Evolutionary conservation across 2,329 filamentous ascomycete genomes (phyloP), one percentile per base, ranked within the genome.

Genomic region (Aureobasidium sp.): DNA sequence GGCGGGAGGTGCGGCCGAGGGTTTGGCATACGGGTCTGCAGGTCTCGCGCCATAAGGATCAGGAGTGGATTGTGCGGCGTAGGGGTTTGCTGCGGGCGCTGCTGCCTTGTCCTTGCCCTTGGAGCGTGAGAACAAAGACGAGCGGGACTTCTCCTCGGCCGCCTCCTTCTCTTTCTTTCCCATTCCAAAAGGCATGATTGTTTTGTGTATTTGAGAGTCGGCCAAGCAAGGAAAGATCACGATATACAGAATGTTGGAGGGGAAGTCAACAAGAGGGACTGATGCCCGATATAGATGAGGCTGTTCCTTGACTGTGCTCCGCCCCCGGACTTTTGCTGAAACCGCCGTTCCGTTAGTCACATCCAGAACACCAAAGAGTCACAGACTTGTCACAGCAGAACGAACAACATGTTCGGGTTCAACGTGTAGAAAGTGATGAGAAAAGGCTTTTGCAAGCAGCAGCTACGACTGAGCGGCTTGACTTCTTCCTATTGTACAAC

Each of bases 71-170:
- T 67, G 64, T 53, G 81, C 79, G 47, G 82, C 82, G 67, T 85
- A 85, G 27, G 83, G 84, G 69, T 86, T 83, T 53, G 72, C 68
- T 39, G 77, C 71, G 36, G 80, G 76, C 31, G 78, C 76, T 31
- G 81, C 75, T 61, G 77, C 79, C 71, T 84, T 84, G 67, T 71
- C 70, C 65, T 66, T 66, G 25, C 76, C 78, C 71, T 83, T 84
- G 56, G 77, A 79, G 65, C 80, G 76, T 66, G 76, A 77, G 68
- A 87, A 86, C 36, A 87, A 80, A n/a, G 82, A 81, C 62, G 75
- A 76, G 71, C 83, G 81, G 71, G 77, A 79, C 42, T 74, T 76
- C 65, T 82, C 82, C 68, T 75, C 79, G 64, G 77, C 77, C 66
- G 78, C 77, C 65, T 77, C 79, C 71, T 85, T 85, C 62, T 75